Conservation (phyloP, 441 rosid genomes). For the Erodium moschatum region DNA sequence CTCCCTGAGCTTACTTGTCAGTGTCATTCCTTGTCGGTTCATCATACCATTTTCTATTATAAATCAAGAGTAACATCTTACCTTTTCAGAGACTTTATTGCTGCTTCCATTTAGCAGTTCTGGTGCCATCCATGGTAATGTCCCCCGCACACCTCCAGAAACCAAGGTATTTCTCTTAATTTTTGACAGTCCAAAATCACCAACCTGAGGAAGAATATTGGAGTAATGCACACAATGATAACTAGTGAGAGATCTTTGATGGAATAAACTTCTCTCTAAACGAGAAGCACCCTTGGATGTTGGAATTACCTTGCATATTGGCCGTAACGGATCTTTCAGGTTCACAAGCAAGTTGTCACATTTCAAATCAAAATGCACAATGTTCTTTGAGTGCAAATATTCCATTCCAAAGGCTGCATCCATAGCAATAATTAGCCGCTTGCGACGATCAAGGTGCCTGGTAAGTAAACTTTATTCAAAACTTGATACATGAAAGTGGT, state of each 20-base stretch:
- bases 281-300: conserved; percentile 11
- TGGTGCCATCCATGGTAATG: conserved; percentile 75
- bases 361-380: conserved; percentile 64
- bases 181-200: conserved; percentile 64
- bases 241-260: background rate
- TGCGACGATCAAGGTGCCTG: conserved; percentile 48
- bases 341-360: conserved; percentile 65
- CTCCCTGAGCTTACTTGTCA: no score
- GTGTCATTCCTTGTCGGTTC: no score
- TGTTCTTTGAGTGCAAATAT: conserved; percentile 61
- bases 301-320: conserved; percentile 55
- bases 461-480: conserved; percentile 13
- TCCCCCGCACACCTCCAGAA: conserved; percentile 62
- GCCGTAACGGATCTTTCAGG: conserved; percentile 60
- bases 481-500: conserved; percentile 10
- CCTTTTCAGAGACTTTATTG: conserved; percentile 68
- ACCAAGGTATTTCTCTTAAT: conserved; percentile 58
- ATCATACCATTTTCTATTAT: background rate
- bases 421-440: conserved; percentile 60
- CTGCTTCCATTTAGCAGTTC: conserved; percentile 64
- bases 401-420: conserved; percentile 76
- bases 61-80: conserved; percentile 18
- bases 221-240: background rate
- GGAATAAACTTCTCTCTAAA: background rate
- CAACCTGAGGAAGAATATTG: conserved; percentile 34